A percentile compares a stretch with the other conserved stretches of the same genome.
phyloP scores from a whole-genome alignment of 306 rosid genomes.

The Boehmeria nivea region DNA sequence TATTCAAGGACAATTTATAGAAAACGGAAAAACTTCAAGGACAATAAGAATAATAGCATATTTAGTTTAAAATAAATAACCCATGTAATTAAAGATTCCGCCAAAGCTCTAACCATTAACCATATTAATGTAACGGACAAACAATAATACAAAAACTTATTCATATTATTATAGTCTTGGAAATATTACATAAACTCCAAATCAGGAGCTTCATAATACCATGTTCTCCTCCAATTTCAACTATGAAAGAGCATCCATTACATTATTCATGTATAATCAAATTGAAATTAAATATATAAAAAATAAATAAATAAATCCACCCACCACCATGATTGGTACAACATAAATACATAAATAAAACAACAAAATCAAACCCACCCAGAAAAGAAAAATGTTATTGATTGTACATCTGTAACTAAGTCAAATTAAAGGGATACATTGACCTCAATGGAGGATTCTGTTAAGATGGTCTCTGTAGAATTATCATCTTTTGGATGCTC shows the following conservation, averaged over 20 bases:
- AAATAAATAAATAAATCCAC: background rate
- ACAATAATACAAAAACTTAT: too few species aligned
- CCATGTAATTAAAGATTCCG: too few species aligned
- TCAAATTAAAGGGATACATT: constrained; percentile 41
- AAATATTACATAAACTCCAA: too few species aligned
- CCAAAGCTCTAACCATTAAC: too few species aligned
- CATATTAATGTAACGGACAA: too few species aligned
- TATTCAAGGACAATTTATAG: too few species aligned
- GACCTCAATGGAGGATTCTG: constrained; percentile 55
- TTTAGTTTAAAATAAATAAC: too few species aligned
- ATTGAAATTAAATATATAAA: background rate
- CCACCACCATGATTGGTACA: constrained; percentile 8
- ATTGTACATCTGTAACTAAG: constrained; percentile 1
- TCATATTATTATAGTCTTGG: too few species aligned
- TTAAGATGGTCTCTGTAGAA: constrained; percentile 51
- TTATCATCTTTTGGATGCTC: constrained; percentile 75
- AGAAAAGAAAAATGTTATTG: background rate
- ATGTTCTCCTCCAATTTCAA: background rate
- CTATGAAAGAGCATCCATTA: too few species aligned
- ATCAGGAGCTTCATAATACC: too few species aligned
- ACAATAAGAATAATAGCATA: too few species aligned
- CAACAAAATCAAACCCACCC: background rate
- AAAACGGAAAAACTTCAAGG: too few species aligned
- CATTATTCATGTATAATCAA: background rate
- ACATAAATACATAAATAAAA: background rate